Conservation (phyloP, 2,329 filamentous ascomycete species). For the Xylariomycetidae sp. region DNA sequence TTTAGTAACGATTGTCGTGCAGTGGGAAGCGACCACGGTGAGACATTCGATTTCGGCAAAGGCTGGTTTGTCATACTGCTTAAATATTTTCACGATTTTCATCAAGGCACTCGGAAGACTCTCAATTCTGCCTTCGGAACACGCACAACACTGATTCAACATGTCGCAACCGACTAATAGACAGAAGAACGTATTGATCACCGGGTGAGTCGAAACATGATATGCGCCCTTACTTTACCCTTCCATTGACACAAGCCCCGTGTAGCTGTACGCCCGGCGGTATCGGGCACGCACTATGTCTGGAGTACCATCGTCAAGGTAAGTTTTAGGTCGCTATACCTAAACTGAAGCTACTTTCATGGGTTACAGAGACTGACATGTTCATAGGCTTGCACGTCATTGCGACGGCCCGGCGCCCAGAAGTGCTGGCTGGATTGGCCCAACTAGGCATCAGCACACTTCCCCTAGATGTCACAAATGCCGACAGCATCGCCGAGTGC, state of each 20-base stretch:
- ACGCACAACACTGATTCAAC: too few relatives aligned
- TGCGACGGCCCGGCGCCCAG: constrained; percentile 48
- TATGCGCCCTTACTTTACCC: too few relatives aligned
- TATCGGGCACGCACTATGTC: constrained; percentile 50
- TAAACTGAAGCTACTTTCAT: too few relatives aligned
- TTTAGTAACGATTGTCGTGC: too few relatives aligned
- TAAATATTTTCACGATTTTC: too few relatives aligned
- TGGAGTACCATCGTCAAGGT: constrained; percentile 51
- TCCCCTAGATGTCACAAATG: constrained; percentile 48
- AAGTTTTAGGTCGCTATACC: too few relatives aligned
- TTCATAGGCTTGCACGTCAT: constrained; percentile 56
- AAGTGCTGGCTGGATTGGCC: constrained; percentile 42
- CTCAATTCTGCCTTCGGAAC: too few relatives aligned
- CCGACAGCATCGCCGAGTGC: constrained; percentile 45
- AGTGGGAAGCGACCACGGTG: too few relatives aligned
- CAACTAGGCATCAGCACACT: constrained; percentile 45
- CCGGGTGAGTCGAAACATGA: constrained; percentile 12
- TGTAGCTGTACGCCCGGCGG: constrained; percentile 54
- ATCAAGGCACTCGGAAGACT: too few relatives aligned
- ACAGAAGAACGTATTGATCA: constrained; percentile 19
- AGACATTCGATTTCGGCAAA: too few relatives aligned
- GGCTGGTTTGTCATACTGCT: too few relatives aligned
- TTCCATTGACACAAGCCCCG: background rate
- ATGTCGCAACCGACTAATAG: constrained; percentile 11
- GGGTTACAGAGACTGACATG: too few relatives aligned